Evolutionary conservation across 495 filamentous ascomycete species (phyloP), one percentile per base, ranked within the genome.

Genomic region (Podospora australis): DNA sequence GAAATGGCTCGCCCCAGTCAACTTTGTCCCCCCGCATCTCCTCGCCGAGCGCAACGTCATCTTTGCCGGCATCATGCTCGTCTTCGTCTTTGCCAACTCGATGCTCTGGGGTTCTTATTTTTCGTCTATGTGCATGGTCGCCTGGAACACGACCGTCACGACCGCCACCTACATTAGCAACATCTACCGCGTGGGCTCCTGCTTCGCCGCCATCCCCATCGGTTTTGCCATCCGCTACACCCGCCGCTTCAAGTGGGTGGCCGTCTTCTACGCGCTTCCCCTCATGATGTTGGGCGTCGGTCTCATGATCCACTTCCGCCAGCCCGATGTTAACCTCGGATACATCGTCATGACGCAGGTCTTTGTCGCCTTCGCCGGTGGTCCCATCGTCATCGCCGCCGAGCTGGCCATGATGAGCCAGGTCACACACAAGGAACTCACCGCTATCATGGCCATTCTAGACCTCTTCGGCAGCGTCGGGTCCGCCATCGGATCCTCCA

Each of bases 281-380:
- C 77, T 84, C 13, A 73, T 86, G 43, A 77, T 86, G 73, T 53
- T 75, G 70, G 85, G 82, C 19, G 72, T 82, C n/a, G 84, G 82
- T 3, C 70, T 90, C n/a, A 80, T 89, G 75, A 39, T 48, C 10
- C 14, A 42, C 14, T 58, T 58, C 48, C 57, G 57, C 32, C 67
- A 77, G 46, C 63, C 69, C 5, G 68, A 74, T 21, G 58, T 60
- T 11, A 53, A 68, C 34, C 75, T 85, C 42, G 77, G 76, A 17
- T 82, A 78, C 60, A 56, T 86, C 6, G 65, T 87, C 64, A 86
- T 87, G 80, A 81, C 77, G 52, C 83, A 88, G 63, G 83, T 88
- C 63, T 82, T 87, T 67, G 84, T 87, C 53, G 78, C 84, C 25
- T 81, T 89, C 54, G 73, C 74, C 19, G 83, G 81, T 35, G 72